Conservation (phyloP, 257 asterid species). For the Solanum tarijense region DNA sequence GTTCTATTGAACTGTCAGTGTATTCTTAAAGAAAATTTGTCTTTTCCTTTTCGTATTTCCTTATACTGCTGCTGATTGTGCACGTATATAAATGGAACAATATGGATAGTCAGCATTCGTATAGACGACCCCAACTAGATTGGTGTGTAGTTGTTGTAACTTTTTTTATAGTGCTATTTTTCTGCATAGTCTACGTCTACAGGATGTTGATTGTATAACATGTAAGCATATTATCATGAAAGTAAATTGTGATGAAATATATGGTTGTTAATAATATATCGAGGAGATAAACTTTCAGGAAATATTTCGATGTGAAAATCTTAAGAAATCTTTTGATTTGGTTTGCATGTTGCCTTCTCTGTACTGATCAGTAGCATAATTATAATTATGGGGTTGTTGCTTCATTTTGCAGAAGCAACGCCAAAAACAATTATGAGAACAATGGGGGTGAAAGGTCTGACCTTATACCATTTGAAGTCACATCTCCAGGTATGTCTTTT, state of each 20-base stretch:
- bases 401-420: conserved; percentile 67
- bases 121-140: not conserved
- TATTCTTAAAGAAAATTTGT: not conserved
- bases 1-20: not conserved
- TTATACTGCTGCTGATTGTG: not conserved
- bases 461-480: conserved; percentile 88
- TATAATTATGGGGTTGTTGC: not conserved
- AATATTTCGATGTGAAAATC: not conserved
- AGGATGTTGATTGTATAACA: not conserved
- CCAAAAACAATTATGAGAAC: conserved; percentile 81
- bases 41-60: not conserved
- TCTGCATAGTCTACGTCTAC: not conserved
- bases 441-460: conserved; percentile 95
- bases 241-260: not conserved
- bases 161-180: not conserved
- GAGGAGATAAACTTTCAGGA: not conserved
- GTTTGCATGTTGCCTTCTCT: not conserved
- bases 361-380: not conserved
- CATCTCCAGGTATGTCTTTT: conserved; percentile 69
- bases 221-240: not conserved
- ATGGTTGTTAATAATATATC: not conserved
- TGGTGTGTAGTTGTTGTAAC: not conserved
- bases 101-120: not conserved
- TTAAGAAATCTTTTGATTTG: not conserved
- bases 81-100: not conserved